Conservation (phyloP, 2,329 filamentous ascomycete genomes). For the Pseudogymnoascus sp. region DNA sequence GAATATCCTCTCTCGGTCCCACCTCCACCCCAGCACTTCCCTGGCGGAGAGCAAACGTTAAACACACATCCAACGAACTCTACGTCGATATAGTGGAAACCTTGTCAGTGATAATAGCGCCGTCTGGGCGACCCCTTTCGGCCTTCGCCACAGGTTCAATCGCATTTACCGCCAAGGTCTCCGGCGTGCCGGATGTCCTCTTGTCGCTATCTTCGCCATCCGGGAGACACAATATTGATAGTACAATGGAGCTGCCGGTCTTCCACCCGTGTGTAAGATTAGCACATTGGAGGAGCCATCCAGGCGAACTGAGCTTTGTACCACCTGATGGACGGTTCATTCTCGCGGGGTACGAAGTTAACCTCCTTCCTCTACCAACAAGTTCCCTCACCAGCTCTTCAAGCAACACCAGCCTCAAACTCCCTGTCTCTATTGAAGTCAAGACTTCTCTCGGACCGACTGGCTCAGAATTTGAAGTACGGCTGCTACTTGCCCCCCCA, state of each 20-base stretch:
- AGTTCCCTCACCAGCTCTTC: slow-evolving; percentile 42
- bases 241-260: slow-evolving; percentile 77
- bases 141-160: slow-evolving; percentile 89
- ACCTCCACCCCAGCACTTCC: slow-evolving; percentile 56
- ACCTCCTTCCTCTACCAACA: slow-evolving; percentile 59
- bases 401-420: slow-evolving; percentile 57
- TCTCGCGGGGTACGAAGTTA: slow-evolving; percentile 87
- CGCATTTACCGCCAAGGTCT: slow-evolving; percentile 91
- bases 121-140: slow-evolving; percentile 78
- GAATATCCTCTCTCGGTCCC: slow-evolving; percentile 27
- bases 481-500: slow-evolving; percentile 62
- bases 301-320: slow-evolving; percentile 90
- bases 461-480: slow-evolving; percentile 84
- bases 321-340: slow-evolving; percentile 93
- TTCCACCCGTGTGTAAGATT: slow-evolving; percentile 94
- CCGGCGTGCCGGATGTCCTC: slow-evolving; percentile 84
- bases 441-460: slow-evolving; percentile 67
- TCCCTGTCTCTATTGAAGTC: slow-evolving; percentile 77
- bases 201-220: slow-evolving; percentile 73
- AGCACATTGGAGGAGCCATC: slow-evolving; percentile 79
- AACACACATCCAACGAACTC: slow-evolving; percentile 93
- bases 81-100: slow-evolving; percentile 95
- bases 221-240: slow-evolving; percentile 67
- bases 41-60: slow-evolving; percentile 85
- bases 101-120: slow-evolving; percentile 77